These are phyloP conservation scores for Moricandia arvensis DNA, from an alignment of 345 rosid species.

Conservation along the genomic window DNA sequence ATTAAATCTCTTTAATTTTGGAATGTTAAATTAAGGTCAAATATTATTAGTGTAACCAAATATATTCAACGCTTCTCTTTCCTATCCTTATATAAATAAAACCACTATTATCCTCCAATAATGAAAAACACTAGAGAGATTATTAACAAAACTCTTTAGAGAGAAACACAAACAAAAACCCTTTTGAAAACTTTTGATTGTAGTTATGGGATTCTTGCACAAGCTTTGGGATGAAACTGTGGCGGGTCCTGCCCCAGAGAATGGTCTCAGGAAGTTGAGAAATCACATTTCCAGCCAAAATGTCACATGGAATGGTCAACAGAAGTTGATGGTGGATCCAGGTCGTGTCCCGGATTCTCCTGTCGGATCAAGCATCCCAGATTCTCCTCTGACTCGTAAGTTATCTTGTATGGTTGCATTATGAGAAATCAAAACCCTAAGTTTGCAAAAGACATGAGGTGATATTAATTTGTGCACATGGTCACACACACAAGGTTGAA, in stretches of 20 bases:
- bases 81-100: constrained; percentile 35
- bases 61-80: constrained; percentile 29
- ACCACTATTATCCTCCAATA: constrained; percentile 16
- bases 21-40: constrained; percentile 14
- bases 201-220: constrained; percentile 66
- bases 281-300: constrained; percentile 29
- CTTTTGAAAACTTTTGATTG: not conserved
- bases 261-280: constrained; percentile 61
- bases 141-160: not conserved
- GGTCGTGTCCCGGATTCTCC: constrained; percentile 46
- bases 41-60: constrained; percentile 24
- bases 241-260: constrained; percentile 79
- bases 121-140: not conserved
- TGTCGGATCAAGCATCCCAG: constrained; percentile 42
- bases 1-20: constrained; percentile 23
- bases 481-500: not conserved
- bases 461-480: not conserved
- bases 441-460: not conserved
- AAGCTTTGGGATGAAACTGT: constrained; percentile 95
- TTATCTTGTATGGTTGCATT: constrained; percentile 1
- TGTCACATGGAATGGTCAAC: constrained; percentile 7
- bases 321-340: constrained; percentile 40
- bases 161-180: not conserved
- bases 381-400: constrained; percentile 57
- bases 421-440: not conserved